Percentiles rank a stretch among this genome's conserved stretches.
Conservation (phyloP, 495 filamentous ascomycete species). For the Astrothelium subdiscretum region DNA sequence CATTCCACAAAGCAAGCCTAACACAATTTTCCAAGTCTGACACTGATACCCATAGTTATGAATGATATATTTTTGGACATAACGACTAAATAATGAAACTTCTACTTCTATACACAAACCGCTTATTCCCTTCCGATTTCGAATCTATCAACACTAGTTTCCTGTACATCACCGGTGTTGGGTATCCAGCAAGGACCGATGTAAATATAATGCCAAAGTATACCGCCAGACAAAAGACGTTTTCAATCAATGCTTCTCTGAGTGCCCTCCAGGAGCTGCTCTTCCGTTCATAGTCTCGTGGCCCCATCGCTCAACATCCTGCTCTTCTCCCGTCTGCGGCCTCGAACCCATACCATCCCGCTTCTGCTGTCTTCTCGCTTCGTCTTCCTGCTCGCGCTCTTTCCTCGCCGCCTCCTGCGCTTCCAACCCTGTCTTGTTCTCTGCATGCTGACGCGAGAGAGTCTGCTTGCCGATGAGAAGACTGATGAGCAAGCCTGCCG, state of each 20-base stretch:
- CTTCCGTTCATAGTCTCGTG: too few relatives aligned
- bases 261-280: too few relatives aligned
- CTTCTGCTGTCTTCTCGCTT: conserved; percentile 12
- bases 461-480: conserved; percentile 30
- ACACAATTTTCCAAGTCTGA: background rate
- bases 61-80: background rate
- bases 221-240: background rate
- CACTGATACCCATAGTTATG: background rate
- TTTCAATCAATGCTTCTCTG: background rate
- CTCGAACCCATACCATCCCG: background rate
- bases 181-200: background rate
- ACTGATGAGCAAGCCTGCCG: conserved; percentile 25
- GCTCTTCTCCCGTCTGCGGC: background rate
- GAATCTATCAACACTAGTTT: background rate
- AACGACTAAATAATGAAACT: background rate
- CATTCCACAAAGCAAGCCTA: background rate
- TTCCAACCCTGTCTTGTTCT: conserved; percentile 31
- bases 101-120: background rate
- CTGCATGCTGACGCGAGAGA: conserved; percentile 23
- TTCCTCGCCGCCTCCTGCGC: conserved; percentile 23
- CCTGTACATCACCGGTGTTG: background rate
- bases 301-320: background rate
- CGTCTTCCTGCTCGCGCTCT: conserved; percentile 16
- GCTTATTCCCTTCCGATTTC: background rate
- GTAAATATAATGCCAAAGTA: background rate